These are phyloP conservation scores for Monilinia aucupariae DNA, from an alignment of 2,329 filamentous ascomycete genomes.

Conservation along the genomic window DNA sequence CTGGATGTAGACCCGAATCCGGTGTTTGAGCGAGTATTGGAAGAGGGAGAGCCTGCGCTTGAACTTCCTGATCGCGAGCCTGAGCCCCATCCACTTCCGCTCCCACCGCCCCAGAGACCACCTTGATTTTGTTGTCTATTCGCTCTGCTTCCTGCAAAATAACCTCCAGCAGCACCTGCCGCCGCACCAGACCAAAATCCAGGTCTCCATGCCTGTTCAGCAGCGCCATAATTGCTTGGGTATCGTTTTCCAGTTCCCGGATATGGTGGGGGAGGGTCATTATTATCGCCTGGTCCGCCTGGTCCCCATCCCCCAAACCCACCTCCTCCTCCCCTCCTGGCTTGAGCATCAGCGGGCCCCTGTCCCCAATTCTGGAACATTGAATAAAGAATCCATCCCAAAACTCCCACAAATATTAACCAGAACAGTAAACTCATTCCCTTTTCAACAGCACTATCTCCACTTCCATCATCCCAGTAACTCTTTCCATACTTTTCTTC, in stretches of 20 bases:
- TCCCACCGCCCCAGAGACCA: constrained; percentile 24
- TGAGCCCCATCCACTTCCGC: constrained; percentile 19
- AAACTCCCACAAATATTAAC: constrained; percentile 54
- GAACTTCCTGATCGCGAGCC: constrained; percentile 25
- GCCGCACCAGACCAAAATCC: constrained; percentile 65
- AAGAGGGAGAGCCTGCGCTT: constrained; percentile 33
- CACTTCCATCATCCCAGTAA: constrained; percentile 12
- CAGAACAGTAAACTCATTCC: constrained; percentile 48
- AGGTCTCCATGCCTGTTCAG: constrained; percentile 55
- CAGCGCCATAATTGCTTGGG: constrained; percentile 24
- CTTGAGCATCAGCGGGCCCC: constrained; percentile 33
- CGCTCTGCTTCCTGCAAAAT: constrained; percentile 63
- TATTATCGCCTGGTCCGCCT: constrained; percentile 30
- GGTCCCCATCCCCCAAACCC: constrained; percentile 41
- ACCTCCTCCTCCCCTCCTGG: constrained; percentile 34
- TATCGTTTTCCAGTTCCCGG: constrained; percentile 25
- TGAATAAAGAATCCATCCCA: constrained; percentile 57
- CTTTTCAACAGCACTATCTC: constrained; percentile 6
- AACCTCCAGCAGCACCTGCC: constrained; percentile 63
- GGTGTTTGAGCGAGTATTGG: constrained; percentile 55
- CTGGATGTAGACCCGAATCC: constrained; percentile 67
- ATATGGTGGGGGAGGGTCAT: constrained; percentile 34
- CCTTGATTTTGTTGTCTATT: constrained; percentile 32
- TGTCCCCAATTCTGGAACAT: constrained; percentile 38
- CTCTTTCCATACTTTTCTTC: constrained; percentile 56